Base-by-base conservation (phyloP, 2,329 filamentous ascomycete genomes). In the Cercospora zeae-maydis region DNA sequence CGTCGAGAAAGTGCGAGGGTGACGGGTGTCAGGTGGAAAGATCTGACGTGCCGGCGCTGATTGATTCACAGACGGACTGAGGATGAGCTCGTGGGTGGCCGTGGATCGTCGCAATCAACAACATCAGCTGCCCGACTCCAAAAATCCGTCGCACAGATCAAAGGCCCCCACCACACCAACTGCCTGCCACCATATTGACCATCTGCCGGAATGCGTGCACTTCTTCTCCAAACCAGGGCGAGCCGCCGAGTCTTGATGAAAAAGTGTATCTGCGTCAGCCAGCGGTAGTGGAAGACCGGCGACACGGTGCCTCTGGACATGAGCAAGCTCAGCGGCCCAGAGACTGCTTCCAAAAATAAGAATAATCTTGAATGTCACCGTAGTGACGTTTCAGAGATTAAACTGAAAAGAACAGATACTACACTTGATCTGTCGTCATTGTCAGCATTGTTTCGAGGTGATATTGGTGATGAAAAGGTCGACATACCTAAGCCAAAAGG, bases 401-500 rank as follows among this genome's bases (percentile, higher is more conserved):
- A 59, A 33, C 42, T 59, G 30, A 49, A 51, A 59, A 62, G 31
- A 53, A 36, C 31, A 58, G 37, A 31, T 58, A 36, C 49, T 53
- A 53, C 49, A 53, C 49, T 53, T 53, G 49, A 53, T 53, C 49
- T 34, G 5, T 3, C 3, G 24, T 3, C 3, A 27, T 27, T n/a
- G 24, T 27, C 6, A 27, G 24, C 24, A 27, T 27, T 3, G 24
- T 24, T 36, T 27, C 24, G 4, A n/a, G 14, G 8, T 8, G 5
- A 19, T 6, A 0, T 2, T 6, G 21, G 14, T 21, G n/a, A 9
- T 47, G 24, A 27, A 27, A 27, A 2, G 24, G 42, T 52, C 11
- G 31, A 53, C 45, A 21, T 24, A 62, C 37, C 59, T 61, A 56
- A 61, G 59, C 59, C 59, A 61, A 61, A 61, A 61, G 59, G 59